These are phyloP conservation scores for Nemania abortiva DNA, from an alignment of 2,329 filamentous ascomycete genomes.

Conservation along the genomic window DNA sequence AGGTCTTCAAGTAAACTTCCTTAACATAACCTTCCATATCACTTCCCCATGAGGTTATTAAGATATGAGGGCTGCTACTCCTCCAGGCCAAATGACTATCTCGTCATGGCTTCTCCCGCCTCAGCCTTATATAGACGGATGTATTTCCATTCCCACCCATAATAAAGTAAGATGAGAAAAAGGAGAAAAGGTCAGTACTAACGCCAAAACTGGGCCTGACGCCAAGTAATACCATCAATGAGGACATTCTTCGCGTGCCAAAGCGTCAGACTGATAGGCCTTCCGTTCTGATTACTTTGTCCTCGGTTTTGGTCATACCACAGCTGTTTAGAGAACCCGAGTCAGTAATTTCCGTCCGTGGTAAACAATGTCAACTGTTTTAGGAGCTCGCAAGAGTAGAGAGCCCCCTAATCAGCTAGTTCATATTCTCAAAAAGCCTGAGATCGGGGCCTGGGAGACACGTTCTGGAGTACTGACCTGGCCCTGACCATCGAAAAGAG, in stretches of 20 bases:
- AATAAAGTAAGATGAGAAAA: too few species aligned
- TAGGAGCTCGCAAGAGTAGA: neutral
- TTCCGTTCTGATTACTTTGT: conserved; percentile 57
- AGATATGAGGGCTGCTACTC: too few species aligned
- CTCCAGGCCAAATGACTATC: too few species aligned
- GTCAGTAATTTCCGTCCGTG: neutral
- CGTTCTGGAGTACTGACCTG: conserved; percentile 40
- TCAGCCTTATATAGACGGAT: too few species aligned
- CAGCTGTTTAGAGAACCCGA: conserved; percentile 29
- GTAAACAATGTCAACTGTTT: neutral
- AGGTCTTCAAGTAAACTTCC: neutral
- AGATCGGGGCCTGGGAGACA: neutral
- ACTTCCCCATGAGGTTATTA: too few species aligned
- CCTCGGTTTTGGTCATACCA: conserved; percentile 61
- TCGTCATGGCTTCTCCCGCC: too few species aligned
- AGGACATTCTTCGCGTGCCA: conserved; percentile 60
- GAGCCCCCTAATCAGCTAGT: neutral
- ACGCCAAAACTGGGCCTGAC: conserved; percentile 64
- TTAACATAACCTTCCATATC: neutral
- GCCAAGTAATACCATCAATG: conserved; percentile 59
- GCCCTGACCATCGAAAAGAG: conserved; percentile 60
- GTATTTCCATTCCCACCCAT: too few species aligned
- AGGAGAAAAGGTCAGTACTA: conserved; percentile 53
- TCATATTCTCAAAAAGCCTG: neutral
- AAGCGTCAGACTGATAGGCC: conserved; percentile 60